Evolutionary conservation across 164 flowering plant genomes (phyloP).

Genomic region (Stephania japonica): DNA sequence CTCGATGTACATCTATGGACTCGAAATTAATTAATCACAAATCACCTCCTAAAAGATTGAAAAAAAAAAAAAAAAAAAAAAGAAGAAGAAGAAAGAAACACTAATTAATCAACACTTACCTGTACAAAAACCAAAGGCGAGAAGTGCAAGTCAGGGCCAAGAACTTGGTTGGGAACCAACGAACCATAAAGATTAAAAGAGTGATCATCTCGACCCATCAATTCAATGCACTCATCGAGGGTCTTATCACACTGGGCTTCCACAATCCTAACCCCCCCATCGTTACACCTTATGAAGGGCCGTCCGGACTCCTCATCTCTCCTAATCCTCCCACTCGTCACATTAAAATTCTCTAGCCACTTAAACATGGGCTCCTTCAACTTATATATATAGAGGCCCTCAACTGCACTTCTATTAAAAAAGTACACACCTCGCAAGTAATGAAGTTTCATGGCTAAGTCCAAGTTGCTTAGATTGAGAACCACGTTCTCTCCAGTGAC

Average conservation of each 20-base stretch:
- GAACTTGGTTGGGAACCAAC: constrained; percentile 29
- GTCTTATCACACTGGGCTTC: constrained; percentile 40
- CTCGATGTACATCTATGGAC: too few relatives aligned
- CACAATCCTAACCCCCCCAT: constrained; percentile 57
- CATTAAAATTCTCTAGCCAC: constrained; percentile 30
- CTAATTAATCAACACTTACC: constrained; percentile 26
- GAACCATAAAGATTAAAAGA: constrained; percentile 10
- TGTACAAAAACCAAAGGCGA: constrained; percentile 61
- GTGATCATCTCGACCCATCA: constrained; percentile 17
- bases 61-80: too few relatives aligned
- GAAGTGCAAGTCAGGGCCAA: constrained; percentile 57
- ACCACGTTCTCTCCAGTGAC: constrained; percentile 35
- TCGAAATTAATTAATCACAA: too few relatives aligned
- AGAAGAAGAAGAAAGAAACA: too few relatives aligned
- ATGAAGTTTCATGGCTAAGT: constrained; percentile 69
- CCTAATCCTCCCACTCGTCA: constrained; percentile 49
- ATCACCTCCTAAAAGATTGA: too few relatives aligned
- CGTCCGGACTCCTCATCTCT: constrained; percentile 37
- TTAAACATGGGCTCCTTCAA: constrained; percentile 56
- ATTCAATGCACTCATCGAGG: constrained; percentile 35
- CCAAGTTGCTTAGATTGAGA: constrained; percentile 37
- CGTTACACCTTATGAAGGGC: constrained; percentile 66
- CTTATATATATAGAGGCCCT: constrained; percentile 24
- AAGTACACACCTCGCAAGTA: constrained; percentile 55
- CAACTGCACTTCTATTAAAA: constrained; percentile 31